These are phyloP conservation scores for Xylariaceae sp. DNA, from an alignment of 2,329 filamentous ascomycete genomes.

Conservation along the genomic window DNA sequence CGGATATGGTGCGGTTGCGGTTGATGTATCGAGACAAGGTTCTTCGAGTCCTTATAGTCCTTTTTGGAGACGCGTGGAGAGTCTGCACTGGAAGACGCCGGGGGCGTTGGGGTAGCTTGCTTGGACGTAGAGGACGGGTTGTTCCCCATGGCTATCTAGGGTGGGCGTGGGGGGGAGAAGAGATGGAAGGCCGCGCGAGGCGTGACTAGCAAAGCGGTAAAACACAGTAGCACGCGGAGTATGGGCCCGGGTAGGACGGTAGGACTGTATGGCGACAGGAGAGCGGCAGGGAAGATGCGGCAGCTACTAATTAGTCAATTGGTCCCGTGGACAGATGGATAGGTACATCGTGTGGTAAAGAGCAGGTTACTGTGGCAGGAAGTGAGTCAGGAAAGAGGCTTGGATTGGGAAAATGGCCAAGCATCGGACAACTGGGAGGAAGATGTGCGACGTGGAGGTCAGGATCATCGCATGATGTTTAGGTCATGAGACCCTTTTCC, in stretches of 20 bases:
- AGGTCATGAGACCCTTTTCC: slow-evolving; percentile 26
- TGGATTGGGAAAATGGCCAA: slow-evolving; percentile 1
- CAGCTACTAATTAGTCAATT: slow-evolving; percentile 8
- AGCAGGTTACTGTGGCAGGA: slow-evolving; percentile 5
- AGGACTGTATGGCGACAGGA: slow-evolving; percentile 1
- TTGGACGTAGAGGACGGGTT: slow-evolving; percentile 33
- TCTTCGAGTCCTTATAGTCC: slow-evolving; percentile 44
- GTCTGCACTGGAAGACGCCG: slow-evolving; percentile 24
- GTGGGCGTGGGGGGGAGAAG: slow-evolving; percentile 8
- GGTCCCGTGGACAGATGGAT: slow-evolving; percentile 10
- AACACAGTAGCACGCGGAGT: background rate
- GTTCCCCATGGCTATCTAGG: slow-evolving; percentile 41
- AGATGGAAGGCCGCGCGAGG: slow-evolving; percentile 14
- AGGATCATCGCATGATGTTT: slow-evolving; percentile 25
- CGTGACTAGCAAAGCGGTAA: slow-evolving; percentile 11
- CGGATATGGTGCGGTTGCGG: slow-evolving; percentile 39
- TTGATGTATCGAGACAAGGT: slow-evolving; percentile 51
- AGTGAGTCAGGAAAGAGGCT: slow-evolving; percentile 7
- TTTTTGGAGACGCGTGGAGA: slow-evolving; percentile 34
- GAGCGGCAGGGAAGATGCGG: slow-evolving; percentile 1
- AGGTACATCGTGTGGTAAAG: slow-evolving; percentile 12
- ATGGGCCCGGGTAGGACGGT: background rate
- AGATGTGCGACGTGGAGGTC: slow-evolving; percentile 17
- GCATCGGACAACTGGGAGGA: slow-evolving; percentile 4
- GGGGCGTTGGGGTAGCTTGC: slow-evolving; percentile 31